These are phyloP conservation scores for Phytophthora boehmeriae DNA, from an alignment of 352 stramenopile genomes.

Conservation along the genomic window DNA sequence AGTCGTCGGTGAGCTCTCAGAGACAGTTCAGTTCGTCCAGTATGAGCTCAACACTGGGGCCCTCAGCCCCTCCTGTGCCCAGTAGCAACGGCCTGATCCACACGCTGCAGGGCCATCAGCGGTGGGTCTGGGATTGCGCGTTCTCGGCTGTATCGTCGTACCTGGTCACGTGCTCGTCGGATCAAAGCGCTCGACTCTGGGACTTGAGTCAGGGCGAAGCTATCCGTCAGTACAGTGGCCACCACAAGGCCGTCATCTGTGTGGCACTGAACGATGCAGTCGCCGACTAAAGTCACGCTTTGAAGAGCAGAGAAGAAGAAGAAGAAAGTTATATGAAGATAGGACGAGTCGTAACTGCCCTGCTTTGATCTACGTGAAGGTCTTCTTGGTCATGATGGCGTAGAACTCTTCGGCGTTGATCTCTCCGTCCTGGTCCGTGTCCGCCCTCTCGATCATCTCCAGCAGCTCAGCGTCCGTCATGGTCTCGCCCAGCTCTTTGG, in stretches of 20 bases:
- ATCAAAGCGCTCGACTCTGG: constrained; percentile 97
- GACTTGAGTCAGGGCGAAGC: constrained; percentile 92
- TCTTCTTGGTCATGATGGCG: constrained; percentile 98
- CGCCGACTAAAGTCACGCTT: constrained; percentile 42
- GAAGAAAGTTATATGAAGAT: constrained; percentile 17
- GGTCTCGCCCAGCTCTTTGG: constrained; percentile 98
- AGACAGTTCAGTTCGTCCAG: constrained; percentile 35
- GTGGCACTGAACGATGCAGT: constrained; percentile 88
- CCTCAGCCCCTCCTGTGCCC: constrained; percentile 22
- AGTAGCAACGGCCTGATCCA: constrained; percentile 65
- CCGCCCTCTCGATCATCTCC: constrained; percentile 99
- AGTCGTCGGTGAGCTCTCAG: constrained; percentile 41
- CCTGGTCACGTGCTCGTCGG: constrained; percentile 96
- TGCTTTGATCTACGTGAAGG: constrained; percentile 60
- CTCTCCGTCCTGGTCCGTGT: constrained; percentile 95
- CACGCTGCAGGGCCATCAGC: constrained; percentile 89
- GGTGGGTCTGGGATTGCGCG: constrained; percentile 98
- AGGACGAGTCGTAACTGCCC: constrained; percentile 3
- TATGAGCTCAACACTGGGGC: constrained; percentile 33
- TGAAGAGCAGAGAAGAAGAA: neutral
- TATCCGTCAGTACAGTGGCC: constrained; percentile 89
- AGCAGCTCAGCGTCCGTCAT: constrained; percentile 99
- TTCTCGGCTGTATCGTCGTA: constrained; percentile 98
- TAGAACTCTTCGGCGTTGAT: constrained; percentile 98
- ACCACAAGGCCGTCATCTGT: constrained; percentile 91